Evolutionary conservation across 495 filamentous ascomycete species (phyloP).

Genomic region (Aspergillus cristatus): DNA sequence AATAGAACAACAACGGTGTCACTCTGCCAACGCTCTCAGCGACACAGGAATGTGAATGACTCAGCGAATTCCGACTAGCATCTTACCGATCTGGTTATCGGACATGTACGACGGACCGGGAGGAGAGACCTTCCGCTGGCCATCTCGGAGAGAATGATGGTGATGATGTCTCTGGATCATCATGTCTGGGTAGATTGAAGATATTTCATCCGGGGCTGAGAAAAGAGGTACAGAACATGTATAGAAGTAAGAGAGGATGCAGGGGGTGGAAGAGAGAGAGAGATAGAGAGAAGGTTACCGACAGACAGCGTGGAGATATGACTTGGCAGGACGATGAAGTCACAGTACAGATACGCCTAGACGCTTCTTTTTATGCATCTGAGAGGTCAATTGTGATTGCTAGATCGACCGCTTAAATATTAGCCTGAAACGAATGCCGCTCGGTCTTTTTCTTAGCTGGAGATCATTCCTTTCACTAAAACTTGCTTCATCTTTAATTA

Average conservation of each 20-base stretch:
- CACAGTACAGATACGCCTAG: conserved; percentile 6
- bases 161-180: conserved; percentile 31
- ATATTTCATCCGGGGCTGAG: neutral
- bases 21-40: conserved; percentile 5
- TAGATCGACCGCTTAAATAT: too few species aligned
- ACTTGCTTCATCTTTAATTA: too few species aligned
- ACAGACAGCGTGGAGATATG: conserved; percentile 1
- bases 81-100: conserved; percentile 75
- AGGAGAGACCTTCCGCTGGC: conserved; percentile 54
- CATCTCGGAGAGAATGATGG: conserved; percentile 21
- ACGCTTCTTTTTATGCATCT: too few species aligned
- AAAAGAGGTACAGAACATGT: conserved; percentile 2
- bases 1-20: conserved; percentile 1
- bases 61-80: conserved; percentile 15
- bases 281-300: too few species aligned
- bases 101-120: conserved; percentile 78
- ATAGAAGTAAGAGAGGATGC: conserved; percentile 3
- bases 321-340: conserved; percentile 9
- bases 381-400: too few species aligned
- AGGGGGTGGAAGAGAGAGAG: too few species aligned
- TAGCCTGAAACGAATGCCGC: too few species aligned
- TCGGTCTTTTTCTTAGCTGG: too few species aligned
- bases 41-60: conserved; percentile 10
- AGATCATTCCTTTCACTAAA: too few species aligned
- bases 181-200: too few species aligned